Base-by-base conservation (phyloP, 1,284 basidiomycete genomes). In the Wallemia hederae region DNA sequence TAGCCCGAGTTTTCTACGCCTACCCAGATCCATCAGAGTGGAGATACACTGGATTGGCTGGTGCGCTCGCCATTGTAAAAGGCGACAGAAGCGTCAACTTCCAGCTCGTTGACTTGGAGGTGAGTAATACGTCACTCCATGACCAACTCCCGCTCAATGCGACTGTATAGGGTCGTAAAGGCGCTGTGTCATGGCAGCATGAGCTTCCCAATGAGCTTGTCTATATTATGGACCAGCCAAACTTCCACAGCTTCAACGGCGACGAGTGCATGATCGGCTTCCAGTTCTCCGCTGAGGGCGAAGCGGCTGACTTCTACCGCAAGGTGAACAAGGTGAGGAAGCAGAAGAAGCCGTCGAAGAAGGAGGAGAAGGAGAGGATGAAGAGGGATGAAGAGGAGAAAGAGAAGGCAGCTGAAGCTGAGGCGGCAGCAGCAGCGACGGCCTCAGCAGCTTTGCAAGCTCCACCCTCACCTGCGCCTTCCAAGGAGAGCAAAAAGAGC, bases 361-460 rank as follows among this genome's bases (percentile, higher is more conserved):
- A 81, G 72, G 80, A 79, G 71, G 77, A 75, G 67, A 76, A 76
- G 65, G 61, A 73, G 64, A 74, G 75, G 64, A 62, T 56, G 28
- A 67, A 68, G 65, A 34, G 39, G 27, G 58, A 63, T 26, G 75
- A 77, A 7, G 79, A 82, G 59, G 83, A 80, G 69, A 83, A 92
- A 63, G 81, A 90, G 73, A 94, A 94, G 72, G 83, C 85, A 0
- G 79, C 85, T 75, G 96, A 96, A 61, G 88, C 86, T 14, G 83
- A 76, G 0, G 90, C 91, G 1, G 79, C 73, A 19, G 65, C 71
- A 69, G 24, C n/a, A 11, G 17, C 24, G 14, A 17, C 7, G 9
- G n/a, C n/a, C 25, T 22, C 2, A 29, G 24, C 7, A 26, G 22
- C n/a, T 22, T 55, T 9, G 26, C 17, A 31, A 60, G 26, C 55